A percentile compares a stretch with the other conserved stretches of the same genome.
These are phyloP conservation scores for Boletales sp. DNA, from an alignment of 768 basidiomycete genomes.

Conservation along the genomic window DNA sequence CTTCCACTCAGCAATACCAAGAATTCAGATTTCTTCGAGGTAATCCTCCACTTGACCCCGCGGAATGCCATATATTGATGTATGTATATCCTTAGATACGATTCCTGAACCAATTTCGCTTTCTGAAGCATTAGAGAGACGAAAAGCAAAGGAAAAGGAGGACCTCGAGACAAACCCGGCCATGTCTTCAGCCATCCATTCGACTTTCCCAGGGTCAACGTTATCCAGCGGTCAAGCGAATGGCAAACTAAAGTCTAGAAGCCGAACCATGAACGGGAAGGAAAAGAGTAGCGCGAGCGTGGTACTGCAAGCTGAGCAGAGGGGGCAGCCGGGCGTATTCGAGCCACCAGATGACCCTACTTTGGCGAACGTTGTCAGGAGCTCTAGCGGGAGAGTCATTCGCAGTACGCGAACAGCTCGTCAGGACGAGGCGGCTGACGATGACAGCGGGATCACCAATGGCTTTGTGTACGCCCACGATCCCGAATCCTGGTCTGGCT, in stretches of 20 bases:
- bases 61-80: conserved; percentile 1
- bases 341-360: conserved; percentile 20
- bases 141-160: conserved; percentile 50
- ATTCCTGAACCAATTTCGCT: conserved; percentile 62
- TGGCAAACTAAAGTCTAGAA: conserved; percentile 39
- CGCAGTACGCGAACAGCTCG: conserved; percentile 27
- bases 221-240: conserved; percentile 19
- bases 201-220: conserved; percentile 23
- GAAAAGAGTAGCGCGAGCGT: conserved; percentile 30
- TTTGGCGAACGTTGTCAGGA: conserved; percentile 22
- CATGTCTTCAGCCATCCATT: conserved; percentile 34
- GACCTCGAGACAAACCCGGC: conserved; percentile 60
- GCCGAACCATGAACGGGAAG: conserved; percentile 34
- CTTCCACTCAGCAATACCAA: conserved; percentile 56
- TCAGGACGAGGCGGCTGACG: conserved; percentile 26
- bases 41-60: conserved; percentile 19
- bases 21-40: conserved; percentile 75
- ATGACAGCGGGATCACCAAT: conserved; percentile 19
- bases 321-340: conserved; percentile 14
- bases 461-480: conserved; percentile 18
- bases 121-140: conserved; percentile 54
- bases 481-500: conserved; percentile 24
- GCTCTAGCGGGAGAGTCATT: conserved; percentile 27
- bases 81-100: conserved; percentile 44
- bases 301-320: conserved; percentile 24